Percentiles rank a stretch among this genome's conserved stretches.
These are phyloP conservation scores for Neurospora hispaniola DNA, from an alignment of 495 filamentous ascomycete species.

Conservation along the genomic window DNA sequence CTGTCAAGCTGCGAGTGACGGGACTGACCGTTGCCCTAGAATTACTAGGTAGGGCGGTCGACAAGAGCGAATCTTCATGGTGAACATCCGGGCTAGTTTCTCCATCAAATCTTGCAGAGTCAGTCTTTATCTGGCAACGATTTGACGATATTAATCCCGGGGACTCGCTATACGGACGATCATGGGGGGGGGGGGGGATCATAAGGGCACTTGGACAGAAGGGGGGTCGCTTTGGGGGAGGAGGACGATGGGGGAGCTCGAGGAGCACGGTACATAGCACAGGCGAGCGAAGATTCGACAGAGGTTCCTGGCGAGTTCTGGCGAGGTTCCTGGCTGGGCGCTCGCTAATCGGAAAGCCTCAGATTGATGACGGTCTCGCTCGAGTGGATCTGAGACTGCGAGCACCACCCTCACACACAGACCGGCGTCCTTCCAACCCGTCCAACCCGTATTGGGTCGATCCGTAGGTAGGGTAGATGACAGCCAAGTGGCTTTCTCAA, in stretches of 20 bases:
- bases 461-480: background rate
- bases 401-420: background rate
- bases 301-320: background rate
- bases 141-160: background rate
- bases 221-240: background rate
- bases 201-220: background rate
- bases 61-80: background rate
- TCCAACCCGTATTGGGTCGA: background rate
- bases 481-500: background rate
- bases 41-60: background rate
- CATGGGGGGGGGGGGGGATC: background rate
- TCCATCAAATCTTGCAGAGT: background rate
- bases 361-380: background rate
- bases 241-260: background rate
- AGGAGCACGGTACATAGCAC: background rate
- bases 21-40: background rate
- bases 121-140: background rate
- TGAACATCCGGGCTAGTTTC: background rate
- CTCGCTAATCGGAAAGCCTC: constrained; percentile 1
- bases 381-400: background rate
- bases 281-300: background rate
- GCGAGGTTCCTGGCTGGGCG: background rate
- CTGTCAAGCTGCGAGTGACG: background rate
- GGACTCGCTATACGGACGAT: background rate
- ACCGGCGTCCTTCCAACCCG: background rate